Conservation (phyloP, 73 alveolate species). For the Paramecium bursaria region DNA sequence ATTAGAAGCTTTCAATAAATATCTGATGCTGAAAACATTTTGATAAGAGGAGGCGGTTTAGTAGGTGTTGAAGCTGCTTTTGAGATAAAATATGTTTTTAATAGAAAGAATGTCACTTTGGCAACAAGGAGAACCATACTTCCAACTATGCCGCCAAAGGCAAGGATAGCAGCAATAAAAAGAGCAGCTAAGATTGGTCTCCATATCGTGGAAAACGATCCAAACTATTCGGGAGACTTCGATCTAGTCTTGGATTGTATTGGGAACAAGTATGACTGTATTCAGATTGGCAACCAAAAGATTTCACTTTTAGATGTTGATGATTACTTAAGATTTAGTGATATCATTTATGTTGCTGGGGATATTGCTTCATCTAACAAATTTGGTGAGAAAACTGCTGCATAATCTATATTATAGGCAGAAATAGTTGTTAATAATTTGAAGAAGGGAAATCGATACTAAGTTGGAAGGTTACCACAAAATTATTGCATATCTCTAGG, state of each 20-base stretch:
- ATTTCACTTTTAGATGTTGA: slow-evolving; percentile 15
- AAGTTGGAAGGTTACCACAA: slow-evolving; percentile 34
- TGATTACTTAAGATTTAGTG: slow-evolving; percentile 15
- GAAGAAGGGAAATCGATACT: neutral
- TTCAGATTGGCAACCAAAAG: neutral
- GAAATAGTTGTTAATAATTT: slow-evolving; percentile 23
- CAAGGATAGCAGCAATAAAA: neutral
- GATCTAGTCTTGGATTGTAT: slow-evolving; percentile 36
- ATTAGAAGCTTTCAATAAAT: neutral
- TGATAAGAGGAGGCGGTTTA: slow-evolving; percentile 40
- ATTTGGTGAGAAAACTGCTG: slow-evolving; percentile 32
- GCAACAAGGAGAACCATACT: neutral
- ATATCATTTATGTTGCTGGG: slow-evolving; percentile 6
- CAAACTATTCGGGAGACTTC: neutral
- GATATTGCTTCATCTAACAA: neutral
- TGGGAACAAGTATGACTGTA: slow-evolving; percentile 18
- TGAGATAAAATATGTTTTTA: slow-evolving; percentile 12
- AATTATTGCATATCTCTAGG: slow-evolving; percentile 33
- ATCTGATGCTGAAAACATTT: neutral
- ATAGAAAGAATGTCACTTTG: neutral
- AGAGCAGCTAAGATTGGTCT: slow-evolving; percentile 3
- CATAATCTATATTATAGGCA: slow-evolving; percentile 20
- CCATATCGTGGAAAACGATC: neutral
- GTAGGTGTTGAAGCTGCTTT: slow-evolving; percentile 47
- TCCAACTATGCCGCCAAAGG: slow-evolving; percentile 45